Conservation (phyloP, 768 basidiomycete genomes). For the Xanthoconium stramineum region DNA sequence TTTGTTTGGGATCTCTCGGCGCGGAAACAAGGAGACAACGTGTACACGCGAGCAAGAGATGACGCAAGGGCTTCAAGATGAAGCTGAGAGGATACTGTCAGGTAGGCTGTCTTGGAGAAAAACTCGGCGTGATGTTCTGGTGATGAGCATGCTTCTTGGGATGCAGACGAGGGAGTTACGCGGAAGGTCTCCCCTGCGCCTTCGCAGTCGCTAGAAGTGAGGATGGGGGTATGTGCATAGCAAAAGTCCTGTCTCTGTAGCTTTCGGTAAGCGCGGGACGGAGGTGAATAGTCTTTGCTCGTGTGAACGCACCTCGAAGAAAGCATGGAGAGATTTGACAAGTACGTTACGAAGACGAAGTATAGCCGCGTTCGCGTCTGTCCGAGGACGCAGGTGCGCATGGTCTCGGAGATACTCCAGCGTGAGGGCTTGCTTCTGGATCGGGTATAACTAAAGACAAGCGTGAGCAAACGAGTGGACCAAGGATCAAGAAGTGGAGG, state of each 20-base stretch:
- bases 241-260: constrained; percentile 71
- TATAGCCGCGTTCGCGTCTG: constrained; percentile 66
- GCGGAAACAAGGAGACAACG: constrained; percentile 90
- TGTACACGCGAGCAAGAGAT: constrained; percentile 81
- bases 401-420: constrained; percentile 81
- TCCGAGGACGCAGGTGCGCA: constrained; percentile 84
- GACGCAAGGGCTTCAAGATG: constrained; percentile 88
- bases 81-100: constrained; percentile 95
- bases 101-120: constrained; percentile 72
- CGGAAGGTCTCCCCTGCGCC: constrained; percentile 93
- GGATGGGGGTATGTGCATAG: constrained; percentile 79
- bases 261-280: constrained; percentile 15
- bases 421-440: constrained; percentile 84
- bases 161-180: constrained; percentile 40
- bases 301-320: constrained; percentile 61
- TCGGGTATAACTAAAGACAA: constrained; percentile 68
- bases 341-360: constrained; percentile 67
- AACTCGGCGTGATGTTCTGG: constrained; percentile 45
- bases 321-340: constrained; percentile 53
- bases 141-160: neutral
- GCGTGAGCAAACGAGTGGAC: constrained; percentile 2
- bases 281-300: neutral
- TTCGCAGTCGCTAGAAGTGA: constrained; percentile 93
- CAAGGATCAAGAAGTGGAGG: neutral
- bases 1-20: constrained; percentile 87